Base-by-base conservation (phyloP, 371 early-diverging fungal species). In the Phascolomyces articulosus region DNA sequence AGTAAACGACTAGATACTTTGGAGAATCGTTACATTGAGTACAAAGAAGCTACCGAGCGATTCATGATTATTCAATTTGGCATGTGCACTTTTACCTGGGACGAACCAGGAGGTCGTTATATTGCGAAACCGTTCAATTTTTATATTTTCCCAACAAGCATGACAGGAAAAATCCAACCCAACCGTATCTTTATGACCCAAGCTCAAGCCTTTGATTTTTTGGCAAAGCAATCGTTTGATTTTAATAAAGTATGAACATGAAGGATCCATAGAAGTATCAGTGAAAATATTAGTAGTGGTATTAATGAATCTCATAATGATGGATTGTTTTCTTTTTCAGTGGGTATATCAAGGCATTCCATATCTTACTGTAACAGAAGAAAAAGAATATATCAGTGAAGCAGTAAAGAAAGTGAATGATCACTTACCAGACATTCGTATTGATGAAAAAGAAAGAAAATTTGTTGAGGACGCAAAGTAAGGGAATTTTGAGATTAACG, bases 71-170 rank as follows among this genome's bases (percentile, higher is more conserved):
- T 87, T 31, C 96, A 96, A 77, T 92, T 91, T 63, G 96, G 96
- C 9, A 66, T 96, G 38, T 87, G 91, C 63, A 84, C 90, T 4
- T 95, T 94, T 71, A 82, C 67, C 2, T 92, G 90, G 89, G 84
- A 85, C 57, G 81, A 71, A 16, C 63, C 62, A 31, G 72, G 72
- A 15, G 86, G 86, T 29, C 73, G 79, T 26, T 96, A 93, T 78
- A 77, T 90, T 28, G 90, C 93, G 11, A 87, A 85, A 55, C 89
- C 96, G 2, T 95, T 95, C 88, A 95, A 94, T 70, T 93, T 93
- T 68, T 93, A 92, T 72, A 79, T 95, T n/a, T 95, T 93, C 31
- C 95, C 95, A 0, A 85, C 84, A 6, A 75, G 87, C 28, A 82
- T 79, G 31, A 79, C 78, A 2, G 85, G 87, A 21, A 74, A 76